These are phyloP conservation scores for Trichosporon sp. DNA, from an alignment of 1,284 basidiomycete species.

Conservation along the genomic window DNA sequence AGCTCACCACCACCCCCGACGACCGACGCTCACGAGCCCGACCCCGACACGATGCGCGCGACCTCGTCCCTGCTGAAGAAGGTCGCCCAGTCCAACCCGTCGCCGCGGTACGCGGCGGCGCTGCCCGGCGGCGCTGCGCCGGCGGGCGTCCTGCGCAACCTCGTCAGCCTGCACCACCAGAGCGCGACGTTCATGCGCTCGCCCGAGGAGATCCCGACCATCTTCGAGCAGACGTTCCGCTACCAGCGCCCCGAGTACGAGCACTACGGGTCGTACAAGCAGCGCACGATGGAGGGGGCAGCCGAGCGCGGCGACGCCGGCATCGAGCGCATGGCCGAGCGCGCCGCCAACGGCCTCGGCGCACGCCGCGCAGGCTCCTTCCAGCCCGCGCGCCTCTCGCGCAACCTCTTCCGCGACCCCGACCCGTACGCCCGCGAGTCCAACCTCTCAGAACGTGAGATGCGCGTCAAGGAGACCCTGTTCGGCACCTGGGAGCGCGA, in stretches of 20 bases:
- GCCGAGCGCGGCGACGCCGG: constrained; percentile 6
- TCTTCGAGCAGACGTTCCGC: constrained; percentile 37
- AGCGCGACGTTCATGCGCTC: constrained; percentile 40
- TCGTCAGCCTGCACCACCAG: constrained; percentile 44
- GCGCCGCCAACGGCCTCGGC: constrained; percentile 8
- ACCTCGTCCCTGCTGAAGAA: neutral
- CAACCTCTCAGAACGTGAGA: constrained; percentile 34
- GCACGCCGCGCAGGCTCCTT: constrained; percentile 11
- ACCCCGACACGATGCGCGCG: neutral
- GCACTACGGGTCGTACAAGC: constrained; percentile 16
- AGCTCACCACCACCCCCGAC: neutral
- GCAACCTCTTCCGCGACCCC: constrained; percentile 12
- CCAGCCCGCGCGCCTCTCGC: neutral
- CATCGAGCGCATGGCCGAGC: constrained; percentile 18
- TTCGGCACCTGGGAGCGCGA: constrained; percentile 42
- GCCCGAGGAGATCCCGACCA: constrained; percentile 27
- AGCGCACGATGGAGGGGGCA: neutral
- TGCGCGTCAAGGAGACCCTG: constrained; percentile 37
- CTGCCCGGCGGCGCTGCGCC: constrained; percentile 24
- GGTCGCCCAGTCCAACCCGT: neutral
- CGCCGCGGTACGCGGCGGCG: neutral
- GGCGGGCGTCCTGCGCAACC: constrained; percentile 26
- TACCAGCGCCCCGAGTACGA: constrained; percentile 19
- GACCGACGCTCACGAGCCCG: neutral
- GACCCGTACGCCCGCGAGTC: neutral